These are phyloP conservation scores for Crithidia bombi DNA, from an alignment of 208 protist genomes.

Conservation along the genomic window DNA sequence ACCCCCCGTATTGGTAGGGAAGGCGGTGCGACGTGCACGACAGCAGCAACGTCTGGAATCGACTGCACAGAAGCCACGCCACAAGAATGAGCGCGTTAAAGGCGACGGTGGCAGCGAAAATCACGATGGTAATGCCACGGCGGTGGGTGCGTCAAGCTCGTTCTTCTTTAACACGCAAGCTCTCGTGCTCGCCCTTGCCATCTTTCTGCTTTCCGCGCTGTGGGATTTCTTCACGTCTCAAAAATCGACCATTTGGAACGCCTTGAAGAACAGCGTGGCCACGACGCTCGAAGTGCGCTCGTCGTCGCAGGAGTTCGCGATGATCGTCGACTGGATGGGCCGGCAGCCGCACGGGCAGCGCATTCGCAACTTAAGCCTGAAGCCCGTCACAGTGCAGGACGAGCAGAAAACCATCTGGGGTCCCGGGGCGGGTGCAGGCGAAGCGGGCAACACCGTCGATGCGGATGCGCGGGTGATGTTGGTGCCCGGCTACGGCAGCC, in stretches of 20 bases:
- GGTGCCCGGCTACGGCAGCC: constrained; percentile 85
- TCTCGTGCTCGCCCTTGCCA: constrained; percentile 51
- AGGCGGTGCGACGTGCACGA: constrained; percentile 15
- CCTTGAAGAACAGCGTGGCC: constrained; percentile 55
- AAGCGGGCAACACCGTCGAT: constrained; percentile 1
- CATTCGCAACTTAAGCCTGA: constrained; percentile 71
- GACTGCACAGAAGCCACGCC: not conserved
- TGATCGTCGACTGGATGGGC: constrained; percentile 92
- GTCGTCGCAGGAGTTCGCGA: constrained; percentile 83
- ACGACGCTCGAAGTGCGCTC: constrained; percentile 89
- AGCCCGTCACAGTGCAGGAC: constrained; percentile 66
- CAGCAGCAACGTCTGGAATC: constrained; percentile 2
- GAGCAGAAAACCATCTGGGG: constrained; percentile 42
- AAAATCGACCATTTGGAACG: constrained; percentile 46
- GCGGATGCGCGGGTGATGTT: constrained; percentile 38
- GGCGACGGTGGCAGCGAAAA: constrained; percentile 1
- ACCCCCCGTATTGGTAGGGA: not conserved
- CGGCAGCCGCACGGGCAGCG: constrained; percentile 64
- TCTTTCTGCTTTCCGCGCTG: constrained; percentile 66
- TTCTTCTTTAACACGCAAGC: constrained; percentile 52
- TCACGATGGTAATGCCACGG: not conserved
- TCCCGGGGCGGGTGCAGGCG: constrained; percentile 10
- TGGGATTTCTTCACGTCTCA: constrained; percentile 76
- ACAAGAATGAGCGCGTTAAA: not conserved
- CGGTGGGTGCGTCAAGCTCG: not conserved